Evolutionary conservation across 2,329 filamentous ascomycete genomes (phyloP), one percentile per base, ranked within the genome.

Genomic region (Diaporthe longicolla): DNA sequence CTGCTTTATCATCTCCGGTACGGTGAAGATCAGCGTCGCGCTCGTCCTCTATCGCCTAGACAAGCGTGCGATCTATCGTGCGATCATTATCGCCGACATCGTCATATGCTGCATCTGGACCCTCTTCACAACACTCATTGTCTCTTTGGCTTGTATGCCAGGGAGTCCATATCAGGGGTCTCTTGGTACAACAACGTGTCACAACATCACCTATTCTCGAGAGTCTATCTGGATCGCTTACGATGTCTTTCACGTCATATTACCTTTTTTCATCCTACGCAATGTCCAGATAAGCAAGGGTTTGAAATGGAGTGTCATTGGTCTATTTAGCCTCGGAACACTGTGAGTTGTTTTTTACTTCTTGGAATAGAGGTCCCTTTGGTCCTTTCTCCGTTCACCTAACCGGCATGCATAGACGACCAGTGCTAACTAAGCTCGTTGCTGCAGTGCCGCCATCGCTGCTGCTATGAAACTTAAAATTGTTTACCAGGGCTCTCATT

Each of bases 1-100:
- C 10, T 75, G 71, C 48, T 65, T 69, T 15, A 29, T 75, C 4
- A 75, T 74, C 7, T 73, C 71, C 24, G 74, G 74, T 1, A 54
- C 61, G 2, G 71, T 73, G 4, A 75, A 75, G 19, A 63, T 75
- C 19, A 75, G 74, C 21, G 71, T 75, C 7, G 74, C 74, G 1
- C 59, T 75, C 6, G 71, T 73, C 7, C 74, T 75, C 19, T 75
- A 75, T 52, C 74, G 74, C 15, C 72, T 75, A n/a, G 74, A 73
- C 32, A 45, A 15, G 5, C 71, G 74, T 32, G 45, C 21, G 1
- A 21, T 50, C 7, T 43, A 73, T 10, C 74, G 72, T 32, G 17
- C 54, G 7, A 63, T 68, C 19, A 63, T 75, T 8, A 54, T 72
- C 40, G n/a, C 11, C 19, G 74, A 75, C 37, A 74, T 75, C 9